phyloP scores from a whole-genome alignment of 176 grass and related monocot species.

The Oryza brachyantha region DNA sequence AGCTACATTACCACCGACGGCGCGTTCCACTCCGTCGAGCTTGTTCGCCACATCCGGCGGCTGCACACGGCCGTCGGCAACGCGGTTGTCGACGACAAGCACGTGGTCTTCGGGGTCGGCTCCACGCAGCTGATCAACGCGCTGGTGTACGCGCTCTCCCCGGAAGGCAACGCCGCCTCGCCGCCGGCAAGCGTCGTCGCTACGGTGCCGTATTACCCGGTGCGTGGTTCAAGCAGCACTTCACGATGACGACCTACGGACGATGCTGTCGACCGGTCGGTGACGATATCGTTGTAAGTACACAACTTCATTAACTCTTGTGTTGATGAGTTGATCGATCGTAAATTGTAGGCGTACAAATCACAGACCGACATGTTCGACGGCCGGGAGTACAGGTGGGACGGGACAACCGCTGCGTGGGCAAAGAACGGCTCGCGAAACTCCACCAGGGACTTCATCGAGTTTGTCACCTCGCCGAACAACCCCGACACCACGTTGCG shows the following conservation, averaged over 20 bases:
- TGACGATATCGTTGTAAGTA: too few relatives aligned
- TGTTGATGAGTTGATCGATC: too few relatives aligned
- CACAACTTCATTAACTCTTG: too few relatives aligned
- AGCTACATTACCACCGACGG: constrained; percentile 38
- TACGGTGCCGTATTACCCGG: constrained; percentile 46
- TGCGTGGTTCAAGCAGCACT: background rate
- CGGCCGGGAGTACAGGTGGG: constrained; percentile 44
- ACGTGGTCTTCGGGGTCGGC: constrained; percentile 45
- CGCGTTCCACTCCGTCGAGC: constrained; percentile 50
- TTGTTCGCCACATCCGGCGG: constrained; percentile 48
- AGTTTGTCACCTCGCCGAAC: constrained; percentile 78
- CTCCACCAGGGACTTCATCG: constrained; percentile 42
- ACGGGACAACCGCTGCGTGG: constrained; percentile 44
- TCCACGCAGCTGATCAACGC: constrained; percentile 63
- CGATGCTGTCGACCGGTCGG: too few relatives aligned
- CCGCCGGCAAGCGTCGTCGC: constrained; percentile 56
- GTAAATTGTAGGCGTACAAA: constrained; percentile 42
- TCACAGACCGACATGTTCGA: constrained; percentile 32
- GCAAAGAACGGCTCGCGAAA: constrained; percentile 39
- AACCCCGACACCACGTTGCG: constrained; percentile 57
- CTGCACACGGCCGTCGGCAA: constrained; percentile 64
- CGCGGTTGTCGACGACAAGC: constrained; percentile 52
- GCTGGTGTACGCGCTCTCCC: constrained; percentile 61
- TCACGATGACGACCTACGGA: too few relatives aligned
- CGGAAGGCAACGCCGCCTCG: constrained; percentile 17